Evolutionary conservation across 148 eudicot genomes (phyloP), one percentile per base, ranked within the genome.

Genomic region (Selenicereus undatus): DNA sequence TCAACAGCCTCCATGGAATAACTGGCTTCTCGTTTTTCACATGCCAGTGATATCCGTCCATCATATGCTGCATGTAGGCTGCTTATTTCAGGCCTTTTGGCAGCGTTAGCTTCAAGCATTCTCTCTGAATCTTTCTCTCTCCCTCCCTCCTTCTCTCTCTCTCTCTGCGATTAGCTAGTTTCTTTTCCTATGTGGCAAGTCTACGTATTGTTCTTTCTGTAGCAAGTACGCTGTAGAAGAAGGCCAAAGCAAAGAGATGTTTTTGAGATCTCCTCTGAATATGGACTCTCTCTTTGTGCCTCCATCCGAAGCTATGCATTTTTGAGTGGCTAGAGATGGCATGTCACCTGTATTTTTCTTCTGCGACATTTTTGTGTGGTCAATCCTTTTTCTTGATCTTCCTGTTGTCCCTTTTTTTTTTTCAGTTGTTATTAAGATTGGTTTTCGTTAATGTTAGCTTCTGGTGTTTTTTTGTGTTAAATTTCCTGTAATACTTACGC

Each of bases 71-170:
- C 83, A 83, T 65, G 52, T 68, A 72, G 91, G 93, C 93, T 90
- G 90, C 90, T 80, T 90, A 89, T 90, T 90, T 83, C 18, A 83
- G 72, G 93, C 89, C 90, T 86, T 82, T 74, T 10, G 62, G 71
- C 45, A 58, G 71, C 35, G 12, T 56, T 56, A 56, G 62, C 62
- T 17, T 56, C 16, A 17, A 17, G 62, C 62, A 16, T 0, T 56
- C n/a, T 56, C 22, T 64, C 68, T 7, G n/a, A n/a, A n/a, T n/a
- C 13, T 56, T 1, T 17, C 62, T 56, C 62, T 56, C 62, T 56
- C 62, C 3, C 21, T 56, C 62, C 18, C 13, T 56, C 13, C 18
- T 1, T 17, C 62, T 56, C 62, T 56, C 62, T 56, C 62, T 17
- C 21, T 56, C 62, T 56, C 13, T 56, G 21, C 0, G 62, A 56